These are phyloP conservation scores for Coniochaeta ligniaria DNA, from an alignment of 2,329 filamentous ascomycete genomes.

Conservation along the genomic window DNA sequence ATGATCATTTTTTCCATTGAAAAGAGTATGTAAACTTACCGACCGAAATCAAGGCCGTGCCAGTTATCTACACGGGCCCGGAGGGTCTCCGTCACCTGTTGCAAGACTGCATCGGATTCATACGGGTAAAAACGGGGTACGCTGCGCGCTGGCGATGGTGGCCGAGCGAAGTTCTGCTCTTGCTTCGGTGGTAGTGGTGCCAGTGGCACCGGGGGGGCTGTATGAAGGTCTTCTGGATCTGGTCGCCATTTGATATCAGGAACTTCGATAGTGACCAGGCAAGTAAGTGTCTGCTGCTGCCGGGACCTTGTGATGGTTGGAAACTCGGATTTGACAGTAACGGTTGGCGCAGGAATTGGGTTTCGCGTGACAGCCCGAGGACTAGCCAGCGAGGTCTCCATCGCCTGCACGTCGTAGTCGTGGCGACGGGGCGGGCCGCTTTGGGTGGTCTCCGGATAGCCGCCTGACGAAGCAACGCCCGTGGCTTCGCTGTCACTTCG, in stretches of 20 bases:
- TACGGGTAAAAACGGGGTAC: slow-evolving; percentile 60
- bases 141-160: slow-evolving; percentile 52
- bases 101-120: slow-evolving; percentile 68
- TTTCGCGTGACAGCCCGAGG: slow-evolving; percentile 69
- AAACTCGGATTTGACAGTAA: slow-evolving; percentile 96
- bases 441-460: slow-evolving; percentile 71
- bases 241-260: slow-evolving; percentile 87
- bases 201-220: slow-evolving; percentile 36
- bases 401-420: slow-evolving; percentile 93
- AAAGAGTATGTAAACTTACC: slow-evolving; percentile 38
- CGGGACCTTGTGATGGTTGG: slow-evolving; percentile 87
- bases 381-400: slow-evolving; percentile 78
- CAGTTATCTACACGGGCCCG: slow-evolving; percentile 91
- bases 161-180: slow-evolving; percentile 47
- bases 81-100: slow-evolving; percentile 80
- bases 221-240: slow-evolving; percentile 70
- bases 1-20: slow-evolving; percentile 14
- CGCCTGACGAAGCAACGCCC: slow-evolving; percentile 65
- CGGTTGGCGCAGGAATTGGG: slow-evolving; percentile 80
- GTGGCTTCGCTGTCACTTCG: slow-evolving; percentile 76
- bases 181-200: slow-evolving; percentile 26
- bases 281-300: slow-evolving; percentile 91
- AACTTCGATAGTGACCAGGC: slow-evolving; percentile 88
- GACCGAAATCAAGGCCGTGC: slow-evolving; percentile 89
- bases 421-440: slow-evolving; percentile 63